Percentiles rank a stretch among this genome's conserved stretches.
phyloP scores from a whole-genome alignment of 495 filamentous ascomycete genomes.

The Aspergillus ellipticus region DNA sequence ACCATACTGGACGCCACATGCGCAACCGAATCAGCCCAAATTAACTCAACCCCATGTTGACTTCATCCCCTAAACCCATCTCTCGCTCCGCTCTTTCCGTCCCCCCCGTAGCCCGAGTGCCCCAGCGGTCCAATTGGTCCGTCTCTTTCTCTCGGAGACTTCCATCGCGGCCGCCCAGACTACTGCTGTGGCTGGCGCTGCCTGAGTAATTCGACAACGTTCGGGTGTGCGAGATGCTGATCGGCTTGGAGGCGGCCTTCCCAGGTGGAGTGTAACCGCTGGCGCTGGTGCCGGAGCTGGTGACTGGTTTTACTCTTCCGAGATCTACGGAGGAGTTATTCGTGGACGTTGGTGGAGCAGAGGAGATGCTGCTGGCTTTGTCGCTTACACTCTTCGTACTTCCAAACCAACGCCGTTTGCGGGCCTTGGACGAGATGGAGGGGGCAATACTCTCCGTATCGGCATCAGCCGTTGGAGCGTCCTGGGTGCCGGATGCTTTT shows the following conservation, averaged over 20 bases:
- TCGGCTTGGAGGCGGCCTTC: conserved; percentile 27
- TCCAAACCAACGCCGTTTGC: conserved; percentile 43
- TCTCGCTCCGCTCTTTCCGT: conserved; percentile 43
- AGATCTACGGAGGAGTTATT: conserved; percentile 24
- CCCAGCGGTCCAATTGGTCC: conserved; percentile 43
- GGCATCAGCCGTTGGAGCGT: conserved; percentile 22
- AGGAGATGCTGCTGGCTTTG: conserved; percentile 24
- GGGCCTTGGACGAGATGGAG: conserved; percentile 31
- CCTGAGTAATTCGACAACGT: conserved; percentile 22
- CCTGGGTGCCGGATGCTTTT: conserved; percentile 16
- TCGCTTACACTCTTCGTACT: conserved; percentile 36
- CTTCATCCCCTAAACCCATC: conserved; percentile 49
- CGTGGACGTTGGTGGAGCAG: conserved; percentile 17
- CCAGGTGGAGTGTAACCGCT: conserved; percentile 12
- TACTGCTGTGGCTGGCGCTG: conserved; percentile 24
- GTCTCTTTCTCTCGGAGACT: conserved; percentile 46
- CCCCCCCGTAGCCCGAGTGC: conserved; percentile 34
- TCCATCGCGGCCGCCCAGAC: conserved; percentile 26
- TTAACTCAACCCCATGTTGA: conserved; percentile 54
- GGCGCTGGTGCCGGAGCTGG: conserved; percentile 19
- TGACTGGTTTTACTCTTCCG: conserved; percentile 21
- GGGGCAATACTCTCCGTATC: conserved; percentile 30
- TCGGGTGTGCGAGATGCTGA: conserved; percentile 32
- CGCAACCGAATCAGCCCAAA: conserved; percentile 28
- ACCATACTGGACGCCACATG: not conserved